Percentiles rank a stretch among this genome's conserved stretches.
phyloP scores from a whole-genome alignment of 345 rosid genomes.

The Ceriops decandra region DNA sequence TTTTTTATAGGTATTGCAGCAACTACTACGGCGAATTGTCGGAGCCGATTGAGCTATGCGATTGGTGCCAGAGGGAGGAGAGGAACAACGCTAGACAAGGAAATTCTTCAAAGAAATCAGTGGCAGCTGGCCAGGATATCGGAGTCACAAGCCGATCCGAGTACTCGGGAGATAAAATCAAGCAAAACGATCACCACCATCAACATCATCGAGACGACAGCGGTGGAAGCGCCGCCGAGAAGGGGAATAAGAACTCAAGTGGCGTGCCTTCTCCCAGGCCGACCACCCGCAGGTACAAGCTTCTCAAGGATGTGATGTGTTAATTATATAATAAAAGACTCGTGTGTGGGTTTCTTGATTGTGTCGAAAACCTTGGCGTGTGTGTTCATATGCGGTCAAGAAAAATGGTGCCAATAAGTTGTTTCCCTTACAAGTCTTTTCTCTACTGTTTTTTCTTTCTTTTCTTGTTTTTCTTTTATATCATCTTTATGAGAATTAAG shows the following conservation, averaged over 20 bases:
- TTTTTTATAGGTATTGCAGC: slow-evolving; percentile 68
- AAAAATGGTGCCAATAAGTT: not conserved
- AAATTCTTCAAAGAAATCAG: slow-evolving; percentile 44
- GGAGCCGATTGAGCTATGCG: slow-evolving; percentile 66
- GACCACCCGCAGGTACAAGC: slow-evolving; percentile 98
- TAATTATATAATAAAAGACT: slow-evolving; percentile 17
- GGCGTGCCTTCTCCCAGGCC: slow-evolving; percentile 73
- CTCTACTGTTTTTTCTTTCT: not conserved
- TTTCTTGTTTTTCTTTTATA: too few species aligned
- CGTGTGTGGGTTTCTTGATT: not conserved
- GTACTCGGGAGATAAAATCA: slow-evolving; percentile 54
- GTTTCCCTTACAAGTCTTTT: not conserved
- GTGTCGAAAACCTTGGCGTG: not conserved
- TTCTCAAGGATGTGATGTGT: slow-evolving; percentile 99
- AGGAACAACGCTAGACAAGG: slow-evolving; percentile 35
- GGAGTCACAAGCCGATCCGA: slow-evolving; percentile 51
- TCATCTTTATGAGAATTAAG: too few species aligned
- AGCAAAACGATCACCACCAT: slow-evolving; percentile 37
- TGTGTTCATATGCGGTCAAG: not conserved
- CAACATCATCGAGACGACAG: slow-evolving; percentile 28
- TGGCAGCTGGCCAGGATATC: slow-evolving; percentile 28
- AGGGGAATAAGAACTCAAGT: slow-evolving; percentile 43
- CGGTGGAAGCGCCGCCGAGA: slow-evolving; percentile 27
- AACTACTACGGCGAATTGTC: slow-evolving; percentile 66
- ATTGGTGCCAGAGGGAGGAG: slow-evolving; percentile 90